Conservation (phyloP, 129 eudicot genomes). For the Glebionis coronaria region DNA sequence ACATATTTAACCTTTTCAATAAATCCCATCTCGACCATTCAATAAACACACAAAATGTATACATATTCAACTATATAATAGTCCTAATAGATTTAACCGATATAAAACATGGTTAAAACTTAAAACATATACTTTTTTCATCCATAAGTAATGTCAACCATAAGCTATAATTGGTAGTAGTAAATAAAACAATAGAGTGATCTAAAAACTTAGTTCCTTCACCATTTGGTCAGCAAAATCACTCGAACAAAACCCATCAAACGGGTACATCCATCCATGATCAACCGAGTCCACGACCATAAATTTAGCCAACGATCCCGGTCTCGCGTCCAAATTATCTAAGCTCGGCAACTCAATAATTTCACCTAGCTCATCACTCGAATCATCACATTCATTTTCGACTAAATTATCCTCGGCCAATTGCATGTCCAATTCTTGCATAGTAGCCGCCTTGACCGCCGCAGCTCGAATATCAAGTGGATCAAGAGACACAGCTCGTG, state of each 20-base stretch:
- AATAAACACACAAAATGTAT: background rate
- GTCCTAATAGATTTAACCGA: background rate
- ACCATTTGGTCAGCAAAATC: slow-evolving; percentile 23
- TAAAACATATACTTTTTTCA: background rate
- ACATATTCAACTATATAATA: background rate
- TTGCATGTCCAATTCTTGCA: slow-evolving; percentile 33
- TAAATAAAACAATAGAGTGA: too few relatives aligned
- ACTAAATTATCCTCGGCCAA: slow-evolving; percentile 8
- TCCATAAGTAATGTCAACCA: slow-evolving; percentile 6
- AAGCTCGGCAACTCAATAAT: slow-evolving; percentile 75
- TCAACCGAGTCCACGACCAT: slow-evolving; percentile 53
- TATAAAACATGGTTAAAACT: background rate
- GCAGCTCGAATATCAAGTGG: slow-evolving; percentile 81
- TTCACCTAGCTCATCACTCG: slow-evolving; percentile 54
- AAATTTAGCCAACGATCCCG: slow-evolving; percentile 33
- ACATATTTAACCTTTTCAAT: background rate
- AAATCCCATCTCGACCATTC: background rate
- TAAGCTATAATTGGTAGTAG: background rate
- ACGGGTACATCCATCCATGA: slow-evolving; percentile 51
- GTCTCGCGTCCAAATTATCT: slow-evolving; percentile 38
- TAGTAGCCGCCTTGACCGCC: slow-evolving; percentile 81
- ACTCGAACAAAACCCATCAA: slow-evolving; percentile 26
- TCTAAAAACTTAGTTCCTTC: slow-evolving; percentile 21
- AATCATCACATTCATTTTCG: background rate
- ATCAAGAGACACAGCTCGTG: slow-evolving; percentile 61